Base-by-base conservation (phyloP, 441 rosid genomes). In the Lepidium campestre region DNA sequence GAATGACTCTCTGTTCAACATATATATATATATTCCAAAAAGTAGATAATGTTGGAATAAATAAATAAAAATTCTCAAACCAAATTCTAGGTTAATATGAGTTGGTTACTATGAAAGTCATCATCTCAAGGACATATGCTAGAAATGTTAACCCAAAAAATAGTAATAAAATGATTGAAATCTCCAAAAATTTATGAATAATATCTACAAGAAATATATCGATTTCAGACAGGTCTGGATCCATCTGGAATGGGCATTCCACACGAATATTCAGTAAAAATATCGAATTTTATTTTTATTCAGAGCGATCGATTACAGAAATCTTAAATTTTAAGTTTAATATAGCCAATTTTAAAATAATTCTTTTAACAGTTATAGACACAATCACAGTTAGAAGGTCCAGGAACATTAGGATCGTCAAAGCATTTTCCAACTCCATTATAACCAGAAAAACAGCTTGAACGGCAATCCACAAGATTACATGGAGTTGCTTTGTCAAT, bases 341-440 rank as follows among this genome's bases (percentile, higher is more conserved):
- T 20, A 46, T 47, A 29, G 19, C 17, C 10, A 55, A 10, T 6
- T 15, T 27, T 3, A 0, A 6, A 41, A 29, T 6, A 14, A 39
- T 12, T 0, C 1, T 0, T 17, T 19, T 53, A 71, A 48, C 75
- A 71, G 12, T 71, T 56, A 11, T 56, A 64, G 1, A 6, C 2
- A 15, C 70, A 71, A 17, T 13, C 54, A 48, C 65, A 71, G 6
- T 56, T 71, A 11, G 5, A 2, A 31, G 9, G 54, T 11, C 70
- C 75, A 3, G 53, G 10, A 64, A 71, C 59, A 3, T 32, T 63
- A 29, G 39, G 70, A 56, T 71, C 70, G 32, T 71, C 75, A 10
- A 71, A 5, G 31, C 75, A 56, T 56, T 71, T 57, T 15, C 59
- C 75, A 56, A 57, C 44, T 18, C 61, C 75, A 32, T 72, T 65